Base-by-base conservation (phyloP, 2,329 filamentous ascomycete genomes). In the Pseudogymnoascus sp. region DNA sequence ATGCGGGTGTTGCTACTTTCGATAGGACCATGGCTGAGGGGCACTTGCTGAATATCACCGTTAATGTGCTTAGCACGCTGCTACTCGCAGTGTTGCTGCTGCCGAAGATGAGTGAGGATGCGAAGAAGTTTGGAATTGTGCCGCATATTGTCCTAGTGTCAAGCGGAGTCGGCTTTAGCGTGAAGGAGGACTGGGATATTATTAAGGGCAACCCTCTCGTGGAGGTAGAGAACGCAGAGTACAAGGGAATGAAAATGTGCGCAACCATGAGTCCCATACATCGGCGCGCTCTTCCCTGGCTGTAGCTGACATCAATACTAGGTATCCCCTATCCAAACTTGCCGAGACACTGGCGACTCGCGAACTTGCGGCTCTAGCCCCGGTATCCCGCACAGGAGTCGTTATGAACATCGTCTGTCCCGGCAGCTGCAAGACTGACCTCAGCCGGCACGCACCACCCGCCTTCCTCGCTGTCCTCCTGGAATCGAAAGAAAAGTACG, bases 31-130 rank as follows among this genome's bases (percentile, higher is more conserved):
- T 47, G 38, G 47, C 33, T 23, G 66, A 68, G 63, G 79, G 77
- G 2, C 73, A 76, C 62, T 79, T 82, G 68, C 67, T 67, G 12
- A 76, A 72, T 28, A 68, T 81, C 59, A 77, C 76, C 3, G 74
- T 81, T 53, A 82, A 82, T 66, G 76, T 81, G 16, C 70, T 82
- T 37, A 74, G 74, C 2, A 81, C 77, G 0, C 76, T 78, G 37
- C 69, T 82, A 28, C 71, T 82, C 62, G 75, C 75, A 0, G 44
- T 82, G 10, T 65, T 77, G 60, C 66, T 80, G 18, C 68, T 83
- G 18, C 79, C 80, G 1, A 67, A 70, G 23, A 65, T 83, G 66
- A 69, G 60, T n/a, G 37, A 66, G 18, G 63, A 62, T 1, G 69
- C 67, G 7, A 60, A 62, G 18, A 63, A 63, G 31, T 67, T 65